phyloP scores from a whole-genome alignment of 1,284 basidiomycete species.

The Tylopilus sp. region DNA sequence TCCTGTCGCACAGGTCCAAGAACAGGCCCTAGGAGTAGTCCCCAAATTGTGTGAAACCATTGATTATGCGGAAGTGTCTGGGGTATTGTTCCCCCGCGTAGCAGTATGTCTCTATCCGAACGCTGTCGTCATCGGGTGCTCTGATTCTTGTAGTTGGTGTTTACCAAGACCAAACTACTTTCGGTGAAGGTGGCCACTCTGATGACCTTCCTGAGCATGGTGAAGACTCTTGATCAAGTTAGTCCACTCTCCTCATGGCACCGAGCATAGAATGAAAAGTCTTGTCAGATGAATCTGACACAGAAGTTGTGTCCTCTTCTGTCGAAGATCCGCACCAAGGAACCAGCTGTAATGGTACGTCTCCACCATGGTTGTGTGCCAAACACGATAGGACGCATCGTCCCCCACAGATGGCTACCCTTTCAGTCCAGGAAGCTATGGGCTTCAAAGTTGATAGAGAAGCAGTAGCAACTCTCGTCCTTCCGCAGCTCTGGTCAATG shows the following conservation, averaged over 20 bases:
- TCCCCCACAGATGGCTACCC: constrained; percentile 72
- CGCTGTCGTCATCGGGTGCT: not conserved
- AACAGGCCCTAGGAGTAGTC: constrained; percentile 81
- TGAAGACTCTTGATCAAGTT: constrained; percentile 91
- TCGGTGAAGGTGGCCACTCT: constrained; percentile 89
- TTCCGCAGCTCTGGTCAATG: constrained; percentile 95
- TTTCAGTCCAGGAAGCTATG: constrained; percentile 96
- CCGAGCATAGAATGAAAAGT: constrained; percentile 5
- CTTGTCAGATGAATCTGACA: constrained; percentile 69
- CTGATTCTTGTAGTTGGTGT: constrained; percentile 61
- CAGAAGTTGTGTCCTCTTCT: constrained; percentile 94
- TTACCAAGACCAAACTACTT: constrained; percentile 83
- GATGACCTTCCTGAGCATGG: constrained; percentile 87
- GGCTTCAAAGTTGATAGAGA: constrained; percentile 93
- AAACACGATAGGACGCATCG: constrained; percentile 1
- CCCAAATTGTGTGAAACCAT: constrained; percentile 90
- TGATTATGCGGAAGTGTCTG: constrained; percentile 89
- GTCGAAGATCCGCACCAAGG: constrained; percentile 93
- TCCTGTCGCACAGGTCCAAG: constrained; percentile 66
- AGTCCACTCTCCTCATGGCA: constrained; percentile 8
- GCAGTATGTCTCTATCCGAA: constrained; percentile 54
- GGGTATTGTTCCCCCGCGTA: constrained; percentile 81
- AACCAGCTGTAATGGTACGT: constrained; percentile 84
- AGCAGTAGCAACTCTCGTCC: constrained; percentile 88
- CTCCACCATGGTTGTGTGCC: not conserved